Conservation (phyloP, 2,329 filamentous ascomycete species). For the Botrytis galanthina region DNA sequence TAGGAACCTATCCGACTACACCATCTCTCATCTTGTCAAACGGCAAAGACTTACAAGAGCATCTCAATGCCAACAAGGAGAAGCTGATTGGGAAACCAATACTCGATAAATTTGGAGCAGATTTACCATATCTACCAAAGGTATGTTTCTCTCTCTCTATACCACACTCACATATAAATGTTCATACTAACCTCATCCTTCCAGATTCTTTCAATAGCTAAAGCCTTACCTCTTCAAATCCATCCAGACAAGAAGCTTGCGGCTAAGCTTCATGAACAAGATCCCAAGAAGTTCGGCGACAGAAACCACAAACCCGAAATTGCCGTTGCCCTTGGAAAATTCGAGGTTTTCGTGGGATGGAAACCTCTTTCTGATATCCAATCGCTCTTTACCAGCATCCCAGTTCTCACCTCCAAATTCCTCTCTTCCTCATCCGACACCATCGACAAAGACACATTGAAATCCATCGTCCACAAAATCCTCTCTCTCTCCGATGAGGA, state of each 20-base stretch:
- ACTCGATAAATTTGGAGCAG: conserved; percentile 58
- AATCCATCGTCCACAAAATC: conserved; percentile 47
- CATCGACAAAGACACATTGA: conserved; percentile 58
- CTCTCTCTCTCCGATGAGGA: conserved; percentile 47
- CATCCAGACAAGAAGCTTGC: conserved; percentile 71
- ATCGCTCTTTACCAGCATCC: conserved; percentile 47
- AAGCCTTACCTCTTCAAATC: conserved; percentile 72
- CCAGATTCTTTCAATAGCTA: conserved; percentile 68
- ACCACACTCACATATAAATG: conserved; percentile 17
- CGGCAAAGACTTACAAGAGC: conserved; percentile 61
- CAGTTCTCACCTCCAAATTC: conserved; percentile 28
- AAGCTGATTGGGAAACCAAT: conserved; percentile 62
- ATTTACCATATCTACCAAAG: conserved; percentile 73
- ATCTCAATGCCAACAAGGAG: conserved; percentile 60
- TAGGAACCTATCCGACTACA: conserved; percentile 68
- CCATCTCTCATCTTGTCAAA: conserved; percentile 63
- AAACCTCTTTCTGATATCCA: conserved; percentile 63
- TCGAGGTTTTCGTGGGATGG: conserved; percentile 75
- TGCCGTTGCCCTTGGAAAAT: conserved; percentile 66
- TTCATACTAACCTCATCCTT: neutral
- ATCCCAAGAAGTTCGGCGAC: conserved; percentile 67
- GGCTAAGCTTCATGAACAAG: conserved; percentile 58
- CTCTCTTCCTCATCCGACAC: conserved; percentile 28
- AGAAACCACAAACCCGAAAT: conserved; percentile 77
- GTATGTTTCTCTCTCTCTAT: conserved; percentile 35